Conservation (phyloP, 2,329 filamentous ascomycete species). For the Apiospora arundinis region DNA sequence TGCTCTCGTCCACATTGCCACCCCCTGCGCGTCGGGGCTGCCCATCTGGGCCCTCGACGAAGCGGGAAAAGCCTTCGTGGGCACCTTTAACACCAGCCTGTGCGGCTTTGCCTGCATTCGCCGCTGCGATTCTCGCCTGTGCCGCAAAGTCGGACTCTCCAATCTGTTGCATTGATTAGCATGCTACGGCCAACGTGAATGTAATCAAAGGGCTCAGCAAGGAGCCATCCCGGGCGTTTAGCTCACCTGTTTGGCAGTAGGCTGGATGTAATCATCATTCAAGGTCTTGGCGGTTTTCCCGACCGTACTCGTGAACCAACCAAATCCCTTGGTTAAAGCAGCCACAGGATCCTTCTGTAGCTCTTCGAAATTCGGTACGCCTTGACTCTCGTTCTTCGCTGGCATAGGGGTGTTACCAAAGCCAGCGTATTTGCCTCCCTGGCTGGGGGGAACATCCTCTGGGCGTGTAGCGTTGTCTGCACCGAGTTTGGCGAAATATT, state of each 20-base stretch:
- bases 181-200: not conserved
- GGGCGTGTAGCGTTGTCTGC: conserved; percentile 80
- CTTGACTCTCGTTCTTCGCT: conserved; percentile 49
- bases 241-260: conserved; percentile 83
- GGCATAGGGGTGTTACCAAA: conserved; percentile 81
- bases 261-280: conserved; percentile 90
- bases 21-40: conserved; percentile 39
- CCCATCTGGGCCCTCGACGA: conserved; percentile 76
- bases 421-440: conserved; percentile 90
- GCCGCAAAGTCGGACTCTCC: conserved; percentile 80
- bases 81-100: conserved; percentile 76
- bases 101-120: conserved; percentile 70
- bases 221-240: not conserved
- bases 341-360: conserved; percentile 90
- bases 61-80: conserved; percentile 80
- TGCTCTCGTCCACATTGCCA: conserved; percentile 64
- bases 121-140: conserved; percentile 66
- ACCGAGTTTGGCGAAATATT: conserved; percentile 87
- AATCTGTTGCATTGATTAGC: conserved; percentile 58
- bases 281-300: conserved; percentile 90
- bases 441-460: conserved; percentile 78
- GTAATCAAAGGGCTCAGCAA: not conserved
- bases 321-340: conserved; percentile 89
- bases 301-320: conserved; percentile 90
- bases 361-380: conserved; percentile 77